Conservation (phyloP, 148 eudicot genomes). For the Diospyros lotus region DNA sequence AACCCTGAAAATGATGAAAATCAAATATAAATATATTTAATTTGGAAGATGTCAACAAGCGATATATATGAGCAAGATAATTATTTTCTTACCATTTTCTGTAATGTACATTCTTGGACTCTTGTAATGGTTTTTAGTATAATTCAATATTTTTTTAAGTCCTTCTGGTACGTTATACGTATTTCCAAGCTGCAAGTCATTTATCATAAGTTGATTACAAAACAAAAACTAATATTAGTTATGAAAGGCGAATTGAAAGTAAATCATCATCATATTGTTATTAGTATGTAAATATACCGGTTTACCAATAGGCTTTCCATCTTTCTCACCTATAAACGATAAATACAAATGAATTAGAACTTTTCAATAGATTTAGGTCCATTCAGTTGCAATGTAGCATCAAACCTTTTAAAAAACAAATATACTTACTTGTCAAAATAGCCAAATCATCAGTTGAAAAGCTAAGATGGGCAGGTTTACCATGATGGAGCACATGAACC, state of each 20-base stretch:
- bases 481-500: not conserved
- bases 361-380: not conserved
- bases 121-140: constrained; percentile 19
- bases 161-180: not conserved
- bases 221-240: not conserved
- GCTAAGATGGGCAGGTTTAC: not conserved
- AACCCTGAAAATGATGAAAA: constrained; percentile 12
- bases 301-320: not conserved
- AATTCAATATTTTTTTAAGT: constrained; percentile 7
- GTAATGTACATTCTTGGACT: constrained; percentile 17
- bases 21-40: not conserved
- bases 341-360: not conserved
- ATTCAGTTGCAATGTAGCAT: not conserved
- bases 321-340: not conserved
- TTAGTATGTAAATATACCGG: not conserved
- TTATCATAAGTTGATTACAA: not conserved
- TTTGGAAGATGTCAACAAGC: not conserved
- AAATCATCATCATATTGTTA: too few species aligned
- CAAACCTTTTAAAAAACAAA: not conserved
- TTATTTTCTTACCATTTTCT: constrained; percentile 12
- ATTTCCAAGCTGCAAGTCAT: not conserved
- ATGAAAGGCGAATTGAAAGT: not conserved
- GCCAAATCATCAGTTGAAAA: not conserved
- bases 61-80: too few species aligned
- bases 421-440: not conserved